Evolutionary conservation across 179 eudicot species (phyloP).

Genomic region (Spinacia oleracea): DNA sequence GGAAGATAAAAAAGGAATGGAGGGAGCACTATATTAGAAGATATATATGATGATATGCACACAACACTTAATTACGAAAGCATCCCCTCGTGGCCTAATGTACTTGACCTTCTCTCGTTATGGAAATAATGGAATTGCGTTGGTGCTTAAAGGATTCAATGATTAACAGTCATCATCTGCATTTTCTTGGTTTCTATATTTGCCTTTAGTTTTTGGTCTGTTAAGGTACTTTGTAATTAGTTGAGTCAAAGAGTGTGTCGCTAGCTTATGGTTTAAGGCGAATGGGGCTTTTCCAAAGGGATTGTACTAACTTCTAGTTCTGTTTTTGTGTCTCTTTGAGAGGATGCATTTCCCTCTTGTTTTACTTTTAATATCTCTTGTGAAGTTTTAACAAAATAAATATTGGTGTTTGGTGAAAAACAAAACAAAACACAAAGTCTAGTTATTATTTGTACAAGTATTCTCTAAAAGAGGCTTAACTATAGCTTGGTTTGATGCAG

Average conservation of each 20-base stretch:
- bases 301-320: too few species aligned
- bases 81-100: neutral
- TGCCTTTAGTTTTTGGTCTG: neutral
- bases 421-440: neutral
- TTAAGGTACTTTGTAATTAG: neutral
- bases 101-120: neutral
- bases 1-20: too few species aligned
- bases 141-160: neutral
- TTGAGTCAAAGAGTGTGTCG: neutral
- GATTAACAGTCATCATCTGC: neutral
- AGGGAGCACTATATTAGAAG: neutral
- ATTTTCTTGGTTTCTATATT: neutral
- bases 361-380: too few species aligned
- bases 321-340: too few species aligned
- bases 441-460: neutral
- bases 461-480: constrained; percentile 3
- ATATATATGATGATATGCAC: too few species aligned
- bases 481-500: constrained; percentile 34
- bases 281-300: too few species aligned
- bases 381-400: too few species aligned
- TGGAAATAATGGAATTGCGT: neutral
- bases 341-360: too few species aligned
- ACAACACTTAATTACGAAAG: neutral
- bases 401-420: neutral
- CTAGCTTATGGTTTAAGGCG: too few species aligned